Conservation (phyloP, 306 rosid species). For the Cucurbita pepo region DNA sequence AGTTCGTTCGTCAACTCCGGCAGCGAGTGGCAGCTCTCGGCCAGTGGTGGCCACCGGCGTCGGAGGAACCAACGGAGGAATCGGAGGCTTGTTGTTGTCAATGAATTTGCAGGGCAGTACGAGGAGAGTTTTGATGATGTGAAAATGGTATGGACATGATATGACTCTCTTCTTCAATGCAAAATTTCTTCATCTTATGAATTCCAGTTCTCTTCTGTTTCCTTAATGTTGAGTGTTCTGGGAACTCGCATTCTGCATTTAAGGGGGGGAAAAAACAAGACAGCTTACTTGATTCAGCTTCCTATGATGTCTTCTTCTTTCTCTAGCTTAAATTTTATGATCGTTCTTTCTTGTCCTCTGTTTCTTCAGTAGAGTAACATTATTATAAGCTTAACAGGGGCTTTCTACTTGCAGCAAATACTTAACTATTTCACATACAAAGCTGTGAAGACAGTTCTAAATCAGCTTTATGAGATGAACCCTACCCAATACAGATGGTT, state of each 20-base stretch:
- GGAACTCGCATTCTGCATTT: neutral
- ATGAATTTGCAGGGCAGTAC: conserved; percentile 75
- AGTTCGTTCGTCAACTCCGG: conserved; percentile 52
- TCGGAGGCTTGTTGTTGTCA: conserved; percentile 31
- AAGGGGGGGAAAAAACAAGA: neutral
- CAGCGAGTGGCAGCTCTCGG: conserved; percentile 37
- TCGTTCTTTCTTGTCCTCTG: no score
- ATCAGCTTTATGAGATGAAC: conserved; percentile 89
- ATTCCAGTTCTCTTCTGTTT: neutral
- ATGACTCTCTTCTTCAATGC: neutral
- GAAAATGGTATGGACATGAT: conserved; percentile 36
- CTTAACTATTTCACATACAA: conserved; percentile 82
- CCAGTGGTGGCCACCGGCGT: conserved; percentile 18
- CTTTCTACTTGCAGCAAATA: conserved; percentile 46
- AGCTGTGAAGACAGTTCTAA: conserved; percentile 91
- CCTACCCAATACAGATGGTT: conserved; percentile 87
- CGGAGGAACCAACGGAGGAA: conserved; percentile 41
- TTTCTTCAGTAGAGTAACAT: no score
- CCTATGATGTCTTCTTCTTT: no score
- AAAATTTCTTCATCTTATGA: neutral
- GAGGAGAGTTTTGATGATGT: conserved; percentile 81
- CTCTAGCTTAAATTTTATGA: no score
- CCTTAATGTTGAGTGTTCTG: neutral
- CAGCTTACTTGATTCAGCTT: no score
- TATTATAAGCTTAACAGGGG: neutral